phyloP scores from a whole-genome alignment of 1,284 basidiomycete species.

The Baeospora myosura region DNA sequence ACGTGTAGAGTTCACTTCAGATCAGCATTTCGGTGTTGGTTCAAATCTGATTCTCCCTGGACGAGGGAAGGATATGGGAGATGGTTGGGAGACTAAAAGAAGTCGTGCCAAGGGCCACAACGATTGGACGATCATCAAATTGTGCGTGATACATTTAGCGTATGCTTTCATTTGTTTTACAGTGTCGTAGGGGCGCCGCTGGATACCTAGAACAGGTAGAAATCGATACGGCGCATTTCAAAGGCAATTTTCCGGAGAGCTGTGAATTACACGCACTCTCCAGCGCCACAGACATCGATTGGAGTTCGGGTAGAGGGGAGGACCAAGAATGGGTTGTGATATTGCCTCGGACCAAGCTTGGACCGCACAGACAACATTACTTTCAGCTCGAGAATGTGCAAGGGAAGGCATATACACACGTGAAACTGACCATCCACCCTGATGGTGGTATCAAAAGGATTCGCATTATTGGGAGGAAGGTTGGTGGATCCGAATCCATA shows the following conservation, averaged over 20 bases:
- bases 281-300: constrained; percentile 36
- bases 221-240: constrained; percentile 93
- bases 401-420: constrained; percentile 67
- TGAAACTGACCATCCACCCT: constrained; percentile 85
- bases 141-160: too few species aligned
- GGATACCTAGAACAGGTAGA: constrained; percentile 76
- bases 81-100: constrained; percentile 97
- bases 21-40: constrained; percentile 94
- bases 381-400: constrained; percentile 71
- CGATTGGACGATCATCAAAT: constrained; percentile 87
- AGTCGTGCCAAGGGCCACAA: constrained; percentile 74
- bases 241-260: constrained; percentile 92
- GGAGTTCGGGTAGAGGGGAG: constrained; percentile 30
- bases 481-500: constrained; percentile 8
- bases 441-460: constrained; percentile 95
- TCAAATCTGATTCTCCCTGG: constrained; percentile 90
- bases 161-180: constrained; percentile 4
- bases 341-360: constrained; percentile 73
- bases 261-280: constrained; percentile 73
- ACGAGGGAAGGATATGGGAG: constrained; percentile 87
- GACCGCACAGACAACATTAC: constrained; percentile 86
- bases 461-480: constrained; percentile 69
- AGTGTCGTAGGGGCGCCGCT: constrained; percentile 45
- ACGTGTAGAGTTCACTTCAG: constrained; percentile 70
- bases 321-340: constrained; percentile 68